Base-by-base conservation (phyloP, 1,139 yeast species). In the Sugiyamaella neomexicana region DNA sequence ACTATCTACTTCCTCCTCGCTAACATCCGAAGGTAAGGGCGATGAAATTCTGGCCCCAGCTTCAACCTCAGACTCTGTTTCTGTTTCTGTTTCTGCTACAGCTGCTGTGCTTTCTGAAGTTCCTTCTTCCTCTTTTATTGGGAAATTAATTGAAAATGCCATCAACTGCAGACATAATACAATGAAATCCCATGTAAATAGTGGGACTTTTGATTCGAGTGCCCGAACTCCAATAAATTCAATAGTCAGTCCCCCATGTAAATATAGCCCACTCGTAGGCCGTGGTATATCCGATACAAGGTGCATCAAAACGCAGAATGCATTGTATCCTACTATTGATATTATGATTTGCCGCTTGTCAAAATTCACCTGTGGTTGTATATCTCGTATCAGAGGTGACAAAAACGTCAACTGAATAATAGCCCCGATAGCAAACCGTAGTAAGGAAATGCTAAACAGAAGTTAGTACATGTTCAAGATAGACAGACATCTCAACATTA, bases 171-270 rank as follows among this genome's bases (percentile, higher is more conserved):
- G 51, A 8, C 54, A 16, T 37, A 65, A 36, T 27, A 67, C 57
- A 12, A 58, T 32, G 2, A 60, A 5, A 50, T 67, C 70, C 61
- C 66, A 61, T 2, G 51, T 42, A 2, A 68, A 45, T 36, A 68
- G 55, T n/a, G 63, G 62, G 6, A 57, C 9, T 16, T 62, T 52
- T 5, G 62, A 56, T 1, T 53, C 44, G 36, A 62, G 57, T 1
- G 63, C 64, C 46, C 62, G 64, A 10, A 56, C 63, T 5, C 74
- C 74, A 10, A 70, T 63, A 50, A 71, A 70, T 55, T 71, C 72
- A 23, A 69, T 68, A 10, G 72, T 66, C 20, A 70, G 56, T 1
- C 71, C 66, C 31, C 74, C 74, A 52, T 71, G 73, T 16, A 70
- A 54, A 52, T 60, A 68, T 20, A 25, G 62, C 32, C 59, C 65